Percentiles rank a stretch among this genome's conserved stretches.
Evolutionary conservation across 2,329 filamentous ascomycete species (phyloP).

Genomic region (Penicillium italicum): DNA sequence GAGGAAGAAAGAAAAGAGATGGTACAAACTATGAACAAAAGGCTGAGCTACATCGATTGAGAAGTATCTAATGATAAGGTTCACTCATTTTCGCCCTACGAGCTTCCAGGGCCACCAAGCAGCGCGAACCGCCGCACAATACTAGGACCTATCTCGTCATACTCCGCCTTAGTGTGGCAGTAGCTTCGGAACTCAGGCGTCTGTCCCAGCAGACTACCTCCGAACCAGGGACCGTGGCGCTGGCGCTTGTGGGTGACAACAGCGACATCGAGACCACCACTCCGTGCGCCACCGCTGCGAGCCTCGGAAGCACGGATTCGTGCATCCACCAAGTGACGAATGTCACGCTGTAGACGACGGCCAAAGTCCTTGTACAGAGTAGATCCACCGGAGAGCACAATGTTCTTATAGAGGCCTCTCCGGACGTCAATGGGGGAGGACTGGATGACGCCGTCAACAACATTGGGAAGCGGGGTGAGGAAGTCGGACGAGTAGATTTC

Average conservation of each 20-base stretch:
- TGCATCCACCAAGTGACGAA: conserved; percentile 90
- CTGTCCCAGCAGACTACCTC: conserved; percentile 91
- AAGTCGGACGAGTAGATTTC: conserved; percentile 99
- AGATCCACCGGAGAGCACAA: conserved; percentile 93
- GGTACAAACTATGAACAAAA: conserved; percentile 31
- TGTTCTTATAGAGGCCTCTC: conserved; percentile 98
- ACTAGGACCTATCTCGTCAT: conserved; percentile 92
- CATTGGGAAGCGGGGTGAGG: conserved; percentile 85
- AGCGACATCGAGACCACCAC: conserved; percentile 91
- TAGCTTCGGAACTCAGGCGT: conserved; percentile 98
- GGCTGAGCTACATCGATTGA: conserved; percentile 24
- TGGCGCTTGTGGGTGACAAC: conserved; percentile 98
- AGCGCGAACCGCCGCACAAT: conserved; percentile 94
- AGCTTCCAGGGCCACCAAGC: conserved; percentile 77
- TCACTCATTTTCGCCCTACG: conserved; percentile 28
- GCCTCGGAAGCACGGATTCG: conserved; percentile 90
- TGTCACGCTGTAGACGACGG: conserved; percentile 90
- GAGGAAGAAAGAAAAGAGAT: conserved; percentile 13
- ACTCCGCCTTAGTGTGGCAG: conserved; percentile 88
- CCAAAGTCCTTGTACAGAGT: conserved; percentile 99
- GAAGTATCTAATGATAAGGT: conserved; percentile 21
- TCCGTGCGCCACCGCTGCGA: conserved; percentile 85
- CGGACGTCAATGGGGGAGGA: conserved; percentile 96
- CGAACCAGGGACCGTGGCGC: conserved; percentile 97
- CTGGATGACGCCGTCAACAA: conserved; percentile 96